phyloP scores from a whole-genome alignment of 352 stramenopile genomes.

The Globisporangium cederbergense region DNA sequence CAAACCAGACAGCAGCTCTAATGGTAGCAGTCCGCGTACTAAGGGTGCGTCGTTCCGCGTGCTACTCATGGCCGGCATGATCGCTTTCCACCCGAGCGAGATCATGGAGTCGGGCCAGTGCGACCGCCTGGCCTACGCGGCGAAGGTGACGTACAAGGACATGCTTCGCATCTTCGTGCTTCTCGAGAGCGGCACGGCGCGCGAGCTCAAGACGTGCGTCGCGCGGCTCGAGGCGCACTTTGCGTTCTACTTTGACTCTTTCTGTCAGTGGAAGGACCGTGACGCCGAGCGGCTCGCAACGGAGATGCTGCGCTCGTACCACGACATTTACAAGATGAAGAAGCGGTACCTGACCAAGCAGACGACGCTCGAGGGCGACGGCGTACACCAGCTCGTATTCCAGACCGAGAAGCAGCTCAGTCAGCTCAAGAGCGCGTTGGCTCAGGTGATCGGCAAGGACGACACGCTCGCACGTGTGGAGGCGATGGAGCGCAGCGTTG shows the following conservation, averaged over 20 bases:
- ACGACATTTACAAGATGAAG: constrained; percentile 43
- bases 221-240: constrained; percentile 49
- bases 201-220: constrained; percentile 41
- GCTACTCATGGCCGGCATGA: constrained; percentile 71
- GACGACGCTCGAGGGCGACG: constrained; percentile 35
- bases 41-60: constrained; percentile 49
- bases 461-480: constrained; percentile 30
- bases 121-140: constrained; percentile 40
- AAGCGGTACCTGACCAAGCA: constrained; percentile 38
- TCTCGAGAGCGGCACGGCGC: constrained; percentile 29
- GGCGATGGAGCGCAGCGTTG: constrained; percentile 28
- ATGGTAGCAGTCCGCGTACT: constrained; percentile 20
- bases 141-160: constrained; percentile 32
- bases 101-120: constrained; percentile 58
- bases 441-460: constrained; percentile 49
- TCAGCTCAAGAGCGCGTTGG: constrained; percentile 52
- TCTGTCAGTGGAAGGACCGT: constrained; percentile 54
- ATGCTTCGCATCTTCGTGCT: constrained; percentile 35
- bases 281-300: constrained; percentile 50
- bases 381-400: constrained; percentile 43
- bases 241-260: constrained; percentile 65
- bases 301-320: constrained; percentile 56
- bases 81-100: constrained; percentile 55
- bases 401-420: constrained; percentile 62
- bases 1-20: background rate